Percentiles rank a stretch among this genome's conserved stretches.
These are phyloP conservation scores for Phytophthora nicotianae DNA, from an alignment of 352 stramenopile genomes.

Conservation along the genomic window DNA sequence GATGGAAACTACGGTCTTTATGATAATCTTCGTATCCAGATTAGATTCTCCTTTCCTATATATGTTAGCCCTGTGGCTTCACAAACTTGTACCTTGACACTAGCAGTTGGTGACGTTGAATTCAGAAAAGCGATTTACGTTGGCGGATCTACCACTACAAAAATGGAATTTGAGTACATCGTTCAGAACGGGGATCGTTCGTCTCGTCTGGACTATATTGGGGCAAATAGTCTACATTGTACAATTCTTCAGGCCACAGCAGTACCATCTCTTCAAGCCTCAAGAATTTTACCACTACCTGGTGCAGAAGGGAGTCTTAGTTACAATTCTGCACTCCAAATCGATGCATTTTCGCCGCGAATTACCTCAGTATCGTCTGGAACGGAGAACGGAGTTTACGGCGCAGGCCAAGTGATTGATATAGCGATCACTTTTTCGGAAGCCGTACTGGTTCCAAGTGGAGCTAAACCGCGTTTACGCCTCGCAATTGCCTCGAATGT, in stretches of 20 bases:
- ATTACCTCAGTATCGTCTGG: slow-evolving; percentile 55
- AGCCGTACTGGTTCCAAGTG: slow-evolving; percentile 36
- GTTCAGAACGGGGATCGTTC: slow-evolving; percentile 54
- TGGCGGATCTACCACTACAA: slow-evolving; percentile 51
- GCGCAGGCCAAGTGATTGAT: slow-evolving; percentile 58
- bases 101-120: slow-evolving; percentile 46
- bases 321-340: slow-evolving; percentile 36
- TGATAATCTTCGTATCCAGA: slow-evolving; percentile 44
- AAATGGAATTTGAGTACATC: slow-evolving; percentile 63
- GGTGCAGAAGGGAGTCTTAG: slow-evolving; percentile 52
- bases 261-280: slow-evolving; percentile 44
- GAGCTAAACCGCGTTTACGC: slow-evolving; percentile 33
- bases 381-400: slow-evolving; percentile 57
- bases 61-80: slow-evolving; percentile 32
- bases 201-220: slow-evolving; percentile 56
- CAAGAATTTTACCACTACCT: slow-evolving; percentile 46
- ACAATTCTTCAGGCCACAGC: slow-evolving; percentile 55
- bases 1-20: slow-evolving; percentile 55
- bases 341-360: slow-evolving; percentile 51
- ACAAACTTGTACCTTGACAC: slow-evolving; percentile 42
- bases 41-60: slow-evolving; percentile 64
- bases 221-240: slow-evolving; percentile 47
- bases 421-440: slow-evolving; percentile 65
- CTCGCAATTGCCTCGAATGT: slow-evolving; percentile 50
- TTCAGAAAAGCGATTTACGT: slow-evolving; percentile 44